Conservation (phyloP, 768 basidiomycete species). For the Ephemerocybe angulata region DNA sequence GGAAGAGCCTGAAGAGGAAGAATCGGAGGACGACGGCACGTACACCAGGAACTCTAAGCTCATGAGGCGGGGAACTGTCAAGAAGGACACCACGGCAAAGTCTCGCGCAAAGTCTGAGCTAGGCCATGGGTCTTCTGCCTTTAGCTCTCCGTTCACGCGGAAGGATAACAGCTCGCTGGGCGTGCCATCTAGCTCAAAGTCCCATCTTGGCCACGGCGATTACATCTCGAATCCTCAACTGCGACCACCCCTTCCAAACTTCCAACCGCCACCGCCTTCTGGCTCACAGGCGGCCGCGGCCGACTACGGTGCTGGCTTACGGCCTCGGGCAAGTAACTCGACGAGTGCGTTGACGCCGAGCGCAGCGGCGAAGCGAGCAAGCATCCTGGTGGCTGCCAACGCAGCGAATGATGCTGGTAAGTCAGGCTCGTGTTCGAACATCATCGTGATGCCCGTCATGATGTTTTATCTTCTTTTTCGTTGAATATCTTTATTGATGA, state of each 20-base stretch:
- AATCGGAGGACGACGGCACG: constrained; percentile 21
- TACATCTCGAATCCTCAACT: neutral
- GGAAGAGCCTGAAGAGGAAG: constrained; percentile 8
- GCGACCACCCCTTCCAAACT: neutral
- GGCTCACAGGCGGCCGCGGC: constrained; percentile 18
- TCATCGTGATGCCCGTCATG: neutral
- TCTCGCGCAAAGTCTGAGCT: constrained; percentile 37
- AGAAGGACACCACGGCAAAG: constrained; percentile 14
- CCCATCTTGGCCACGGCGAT: constrained; percentile 2
- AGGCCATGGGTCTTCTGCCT: constrained; percentile 31
- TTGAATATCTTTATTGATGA: neutral
- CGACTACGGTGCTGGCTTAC: constrained; percentile 23
- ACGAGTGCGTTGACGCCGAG: constrained; percentile 54
- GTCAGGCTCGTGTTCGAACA: constrained; percentile 12
- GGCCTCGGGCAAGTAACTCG: constrained; percentile 53
- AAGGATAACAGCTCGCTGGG: neutral
- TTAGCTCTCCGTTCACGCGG: constrained; percentile 13
- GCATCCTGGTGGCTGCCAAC: constrained; percentile 32
- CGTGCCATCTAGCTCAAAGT: too few relatives aligned
- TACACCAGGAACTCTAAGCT: neutral
- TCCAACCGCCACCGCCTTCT: constrained; percentile 19
- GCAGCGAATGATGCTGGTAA: constrained; percentile 28
- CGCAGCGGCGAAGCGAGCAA: constrained; percentile 50
- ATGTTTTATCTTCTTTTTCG: neutral
- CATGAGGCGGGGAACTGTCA: neutral